phyloP scores from a whole-genome alignment of 163 green algal species.

The Coccomyxa subellipsoidea region DNA sequence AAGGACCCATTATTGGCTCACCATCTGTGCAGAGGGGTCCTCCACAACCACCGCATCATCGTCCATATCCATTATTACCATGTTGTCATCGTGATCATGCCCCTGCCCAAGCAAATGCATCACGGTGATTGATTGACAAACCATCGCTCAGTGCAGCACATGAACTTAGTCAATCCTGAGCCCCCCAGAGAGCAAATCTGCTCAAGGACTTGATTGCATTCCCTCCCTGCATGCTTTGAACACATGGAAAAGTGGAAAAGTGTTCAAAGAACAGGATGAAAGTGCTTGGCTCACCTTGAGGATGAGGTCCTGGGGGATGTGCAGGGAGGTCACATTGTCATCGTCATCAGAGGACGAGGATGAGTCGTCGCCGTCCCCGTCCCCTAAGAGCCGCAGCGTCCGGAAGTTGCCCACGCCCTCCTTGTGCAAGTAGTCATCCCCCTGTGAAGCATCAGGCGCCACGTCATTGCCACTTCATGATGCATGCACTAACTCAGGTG shows the following conservation, averaged over 20 bases:
- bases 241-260: too few relatives aligned
- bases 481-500: too few relatives aligned
- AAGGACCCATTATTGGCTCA: too few relatives aligned
- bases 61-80: neutral
- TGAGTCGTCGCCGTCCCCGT: neutral
- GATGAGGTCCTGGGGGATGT: neutral
- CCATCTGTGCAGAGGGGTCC: neutral
- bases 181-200: neutral
- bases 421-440: neutral
- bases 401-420: neutral
- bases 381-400: neutral
- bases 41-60: neutral
- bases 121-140: too few relatives aligned
- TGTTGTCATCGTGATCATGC: neutral
- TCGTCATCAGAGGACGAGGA: neutral
- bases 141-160: too few relatives aligned
- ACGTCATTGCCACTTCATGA: neutral
- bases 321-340: neutral
- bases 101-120: too few relatives aligned
- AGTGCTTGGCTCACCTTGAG: neutral
- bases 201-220: neutral
- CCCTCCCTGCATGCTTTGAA: too few relatives aligned
- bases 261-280: too few relatives aligned
- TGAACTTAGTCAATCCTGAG: neutral
- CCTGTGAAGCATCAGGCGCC: neutral